Percentiles rank a stretch among this genome's conserved stretches.
phyloP scores from a whole-genome alignment of 2,329 filamentous ascomycete genomes.

The Penicillium olsonii region DNA sequence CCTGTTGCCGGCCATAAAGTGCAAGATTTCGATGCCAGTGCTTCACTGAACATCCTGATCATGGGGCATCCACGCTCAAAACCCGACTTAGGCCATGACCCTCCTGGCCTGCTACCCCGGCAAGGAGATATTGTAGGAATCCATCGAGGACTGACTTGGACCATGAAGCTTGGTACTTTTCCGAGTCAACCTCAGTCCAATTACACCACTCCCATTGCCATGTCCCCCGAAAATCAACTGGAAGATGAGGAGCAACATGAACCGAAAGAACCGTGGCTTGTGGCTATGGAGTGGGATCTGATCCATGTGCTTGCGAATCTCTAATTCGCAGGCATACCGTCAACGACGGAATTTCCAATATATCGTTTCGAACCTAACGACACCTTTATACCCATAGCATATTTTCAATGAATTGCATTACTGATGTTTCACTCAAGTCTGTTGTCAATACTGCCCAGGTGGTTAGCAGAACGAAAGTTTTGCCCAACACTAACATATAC shows the following conservation, averaged over 20 bases:
- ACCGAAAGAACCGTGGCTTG: constrained; percentile 31
- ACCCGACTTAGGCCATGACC: background rate
- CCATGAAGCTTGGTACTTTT: constrained; percentile 27
- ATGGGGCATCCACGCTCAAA: constrained; percentile 29
- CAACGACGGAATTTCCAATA: background rate
- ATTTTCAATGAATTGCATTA: background rate
- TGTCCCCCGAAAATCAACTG: background rate
- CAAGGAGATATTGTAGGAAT: constrained; percentile 32
- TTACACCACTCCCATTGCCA: background rate
- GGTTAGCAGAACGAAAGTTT: too few relatives aligned
- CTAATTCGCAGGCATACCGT: background rate
- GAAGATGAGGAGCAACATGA: background rate
- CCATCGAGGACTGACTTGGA: constrained; percentile 37
- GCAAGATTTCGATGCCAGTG: background rate
- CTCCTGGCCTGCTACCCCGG: constrained; percentile 5
- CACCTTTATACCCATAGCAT: background rate
- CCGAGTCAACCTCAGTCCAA: background rate
- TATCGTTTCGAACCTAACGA: background rate
- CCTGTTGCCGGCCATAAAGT: background rate
- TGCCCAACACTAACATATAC: too few relatives aligned
- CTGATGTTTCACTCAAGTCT: background rate
- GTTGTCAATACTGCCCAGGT: background rate
- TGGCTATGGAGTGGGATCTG: constrained; percentile 45
- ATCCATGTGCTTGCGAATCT: constrained; percentile 9
- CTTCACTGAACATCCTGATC: constrained; percentile 26